A percentile compares a stretch with the other conserved stretches of the same genome.
These are phyloP conservation scores for Gossypium raimondii DNA, from an alignment of 345 rosid genomes.

Conservation along the genomic window DNA sequence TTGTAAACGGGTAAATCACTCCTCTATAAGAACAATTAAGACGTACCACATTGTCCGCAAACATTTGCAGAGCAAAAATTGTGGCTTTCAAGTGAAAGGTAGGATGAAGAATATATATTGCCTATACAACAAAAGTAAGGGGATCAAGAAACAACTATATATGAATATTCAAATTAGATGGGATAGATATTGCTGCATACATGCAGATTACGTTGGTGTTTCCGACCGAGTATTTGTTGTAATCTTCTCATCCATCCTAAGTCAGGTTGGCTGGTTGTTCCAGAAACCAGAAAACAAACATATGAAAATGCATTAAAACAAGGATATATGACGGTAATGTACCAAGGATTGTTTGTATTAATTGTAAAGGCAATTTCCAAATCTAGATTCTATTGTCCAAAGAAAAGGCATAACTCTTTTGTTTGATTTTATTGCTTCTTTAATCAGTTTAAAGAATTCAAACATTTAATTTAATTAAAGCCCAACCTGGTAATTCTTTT, in stretches of 20 bases:
- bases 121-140: conserved; percentile 40
- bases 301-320: background rate
- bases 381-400: background rate
- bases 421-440: background rate
- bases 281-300: conserved; percentile 3
- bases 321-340: background rate
- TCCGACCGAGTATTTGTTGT: conserved; percentile 86
- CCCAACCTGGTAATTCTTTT: background rate
- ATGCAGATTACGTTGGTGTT: conserved; percentile 83
- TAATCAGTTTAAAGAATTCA: background rate
- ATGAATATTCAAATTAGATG: background rate
- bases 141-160: conserved; percentile 11
- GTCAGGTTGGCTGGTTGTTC: conserved; percentile 67
- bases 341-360: background rate
- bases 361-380: background rate
- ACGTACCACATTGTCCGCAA: conserved; percentile 78
- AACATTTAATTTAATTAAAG: background rate
- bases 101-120: conserved; percentile 94
- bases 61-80: conserved; percentile 60
- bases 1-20: background rate
- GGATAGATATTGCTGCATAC: conserved; percentile 40
- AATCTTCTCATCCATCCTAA: conserved; percentile 91
- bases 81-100: conserved; percentile 82
- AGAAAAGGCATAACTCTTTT: background rate
- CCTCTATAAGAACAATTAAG: background rate